A percentile compares a stretch with the other conserved stretches of the same genome.
phyloP scores from a whole-genome alignment of 257 asterid species.

The Solanum arcanum region DNA sequence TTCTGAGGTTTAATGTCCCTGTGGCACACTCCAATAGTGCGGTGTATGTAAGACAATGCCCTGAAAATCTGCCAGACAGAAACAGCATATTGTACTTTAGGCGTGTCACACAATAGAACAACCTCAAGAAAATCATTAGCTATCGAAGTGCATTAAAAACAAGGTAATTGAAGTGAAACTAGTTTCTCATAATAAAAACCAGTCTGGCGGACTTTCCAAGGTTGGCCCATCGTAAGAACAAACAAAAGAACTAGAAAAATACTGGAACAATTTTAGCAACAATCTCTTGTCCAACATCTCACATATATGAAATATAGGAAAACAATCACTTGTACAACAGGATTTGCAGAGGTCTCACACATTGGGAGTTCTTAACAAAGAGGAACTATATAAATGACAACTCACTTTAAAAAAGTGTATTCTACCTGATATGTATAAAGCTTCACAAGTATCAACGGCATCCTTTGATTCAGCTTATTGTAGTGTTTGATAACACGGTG shows the following conservation, averaged over 20 bases:
- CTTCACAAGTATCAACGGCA: constrained; percentile 83
- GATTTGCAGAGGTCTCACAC: not conserved
- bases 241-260: not conserved
- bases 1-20: constrained; percentile 99
- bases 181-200: not conserved
- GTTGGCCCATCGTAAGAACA: not conserved
- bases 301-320: not conserved
- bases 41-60: constrained; percentile 87
- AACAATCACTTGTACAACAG: not conserved
- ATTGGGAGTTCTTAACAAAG: not conserved
- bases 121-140: not conserved
- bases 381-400: not conserved
- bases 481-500: constrained; percentile 88
- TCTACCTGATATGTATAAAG: constrained; percentile 82
- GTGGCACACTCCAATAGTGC: constrained; percentile 83
- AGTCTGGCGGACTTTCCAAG: not conserved
- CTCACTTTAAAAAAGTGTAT: not conserved
- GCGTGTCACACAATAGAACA: not conserved
- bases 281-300: not conserved
- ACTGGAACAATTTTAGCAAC: not conserved
- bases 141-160: not conserved
- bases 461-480: constrained; percentile 82
- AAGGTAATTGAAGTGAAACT: not conserved
- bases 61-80: constrained; percentile 66
- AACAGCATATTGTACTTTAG: constrained; percentile 2